A percentile compares a stretch with the other conserved stretches of the same genome.
Conservation (phyloP, 306 rosid species). For the Castanopsis chinensis region DNA sequence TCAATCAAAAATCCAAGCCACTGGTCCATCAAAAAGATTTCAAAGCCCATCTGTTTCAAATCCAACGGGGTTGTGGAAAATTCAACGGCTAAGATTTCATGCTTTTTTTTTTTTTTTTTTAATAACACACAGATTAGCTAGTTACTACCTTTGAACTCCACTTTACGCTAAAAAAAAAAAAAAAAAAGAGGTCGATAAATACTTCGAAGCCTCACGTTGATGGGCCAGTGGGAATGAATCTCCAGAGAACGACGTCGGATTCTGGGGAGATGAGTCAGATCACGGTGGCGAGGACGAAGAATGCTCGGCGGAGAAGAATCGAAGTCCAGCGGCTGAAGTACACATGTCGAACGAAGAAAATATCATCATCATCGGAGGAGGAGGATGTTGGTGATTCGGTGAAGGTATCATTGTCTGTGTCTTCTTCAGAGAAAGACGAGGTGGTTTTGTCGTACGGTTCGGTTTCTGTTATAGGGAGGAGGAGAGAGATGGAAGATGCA, state of each 20-base stretch:
- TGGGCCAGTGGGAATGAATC: not conserved
- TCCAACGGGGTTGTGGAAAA: not conserved
- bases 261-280: slow-evolving; percentile 16
- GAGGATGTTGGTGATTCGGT: slow-evolving; percentile 14
- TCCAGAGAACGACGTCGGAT: not conserved
- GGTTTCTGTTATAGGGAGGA: slow-evolving; percentile 64
- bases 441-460: slow-evolving; percentile 37
- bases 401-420: slow-evolving; percentile 42
- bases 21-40: slow-evolving; percentile 16
- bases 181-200: slow-evolving; percentile 10
- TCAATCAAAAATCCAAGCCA: slow-evolving; percentile 26
- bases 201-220: not conserved
- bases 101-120: slow-evolving; percentile 7
- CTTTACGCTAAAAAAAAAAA: not conserved
- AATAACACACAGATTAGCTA: not conserved
- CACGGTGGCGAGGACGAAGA: slow-evolving; percentile 16
- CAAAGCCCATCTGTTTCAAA: slow-evolving; percentile 40
- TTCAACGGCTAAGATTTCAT: slow-evolving; percentile 39
- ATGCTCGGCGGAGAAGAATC: slow-evolving; percentile 33
- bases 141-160: not conserved
- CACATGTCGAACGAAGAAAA: slow-evolving; percentile 38
- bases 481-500: slow-evolving; percentile 90
- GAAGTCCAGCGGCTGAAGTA: slow-evolving; percentile 42
- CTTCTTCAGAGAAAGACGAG: not conserved
- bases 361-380: no score